Evolutionary conservation across 345 rosid species (phyloP), one percentile per base, ranked within the genome.

Genomic region (Citrus reticulata): DNA sequence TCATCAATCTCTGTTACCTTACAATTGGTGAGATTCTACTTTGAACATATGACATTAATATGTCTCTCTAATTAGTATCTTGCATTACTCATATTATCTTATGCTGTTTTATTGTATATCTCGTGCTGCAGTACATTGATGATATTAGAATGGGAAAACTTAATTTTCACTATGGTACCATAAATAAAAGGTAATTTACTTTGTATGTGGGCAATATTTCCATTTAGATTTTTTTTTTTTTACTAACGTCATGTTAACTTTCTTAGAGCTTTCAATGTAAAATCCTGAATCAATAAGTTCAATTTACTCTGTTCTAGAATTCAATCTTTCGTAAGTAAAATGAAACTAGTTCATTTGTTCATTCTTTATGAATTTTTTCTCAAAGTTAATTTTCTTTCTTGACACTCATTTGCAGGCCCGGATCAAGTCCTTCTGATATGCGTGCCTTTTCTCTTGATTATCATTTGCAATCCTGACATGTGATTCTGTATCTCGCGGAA

Each of bases 371-470:
- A 25, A 63, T 72, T 75, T 24, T 67, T 71, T 78, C 29, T 60
- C 6, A 72, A 49, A n/a, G 4, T 67, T 57, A 59, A 60, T 76
- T 46, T 76, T 60, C 4, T 73, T 64, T 80, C 70, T 25, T 39
- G 63, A 62, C 77, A 55, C 62, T 71, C 65, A 27, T 10, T 77
- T 81, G 79, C 90, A 95, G 98, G 90, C 98, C 95, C 24, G 98
- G 98, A 77, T 88, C 98, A 29, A 88, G 93, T 81, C 95, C 99
- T 68, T 93, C 98, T 22, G 98, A 93, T 80, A 91, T 90, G n/a
- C 88, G 82, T 0, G 95, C 96, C 78, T 92, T 83, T 61, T 84
- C 91, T 62, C 95, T 95, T n/a, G 97, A 92, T 68, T 64, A 92
- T 77, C 97, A 95, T 87, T 69, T 90, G 81, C 93, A 86, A 84